Evolutionary conservation across 2,329 filamentous ascomycete genomes (phyloP).

Genomic region (Microdochium trichocladiopsis): DNA sequence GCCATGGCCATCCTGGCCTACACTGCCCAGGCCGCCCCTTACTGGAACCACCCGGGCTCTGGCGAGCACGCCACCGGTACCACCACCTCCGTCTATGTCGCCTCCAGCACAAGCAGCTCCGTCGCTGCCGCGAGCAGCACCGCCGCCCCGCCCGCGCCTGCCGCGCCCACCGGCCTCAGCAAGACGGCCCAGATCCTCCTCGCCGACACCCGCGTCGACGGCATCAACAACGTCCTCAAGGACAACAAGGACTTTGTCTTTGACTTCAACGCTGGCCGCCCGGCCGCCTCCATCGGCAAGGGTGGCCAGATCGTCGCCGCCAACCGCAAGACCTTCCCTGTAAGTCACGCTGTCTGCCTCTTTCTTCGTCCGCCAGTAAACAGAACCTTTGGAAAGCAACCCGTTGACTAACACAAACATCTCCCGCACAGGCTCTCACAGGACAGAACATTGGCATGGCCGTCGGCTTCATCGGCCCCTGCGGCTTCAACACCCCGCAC

Average conservation of each 20-base stretch:
- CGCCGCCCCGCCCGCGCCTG: constrained; percentile 5
- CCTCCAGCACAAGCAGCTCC: constrained; percentile 2
- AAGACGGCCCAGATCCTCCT: constrained; percentile 29
- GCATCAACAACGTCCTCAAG: constrained; percentile 31
- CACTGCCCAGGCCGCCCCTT: constrained; percentile 19
- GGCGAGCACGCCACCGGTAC: neutral
- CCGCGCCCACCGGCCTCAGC: constrained; percentile 14
- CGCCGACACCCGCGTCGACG: constrained; percentile 33
- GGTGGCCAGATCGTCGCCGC: constrained; percentile 43
- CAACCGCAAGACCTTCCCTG: constrained; percentile 48
- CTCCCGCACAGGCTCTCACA: constrained; percentile 33
- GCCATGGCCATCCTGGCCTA: constrained; percentile 31
- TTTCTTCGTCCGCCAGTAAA: neutral
- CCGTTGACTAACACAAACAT: neutral
- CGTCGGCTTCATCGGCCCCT: constrained; percentile 41
- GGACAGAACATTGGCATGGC: constrained; percentile 43
- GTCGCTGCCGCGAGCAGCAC: constrained; percentile 4
- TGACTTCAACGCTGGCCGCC: constrained; percentile 30
- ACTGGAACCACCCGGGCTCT: constrained; percentile 1
- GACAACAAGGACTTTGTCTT: constrained; percentile 39
- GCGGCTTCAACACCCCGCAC: constrained; percentile 51
- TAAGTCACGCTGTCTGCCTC: neutral
- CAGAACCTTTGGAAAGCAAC: neutral
- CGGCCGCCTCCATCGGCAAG: constrained; percentile 21
- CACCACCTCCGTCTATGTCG: neutral